Base-by-base conservation (phyloP, 768 basidiomycete genomes). In the Suillus spraguei region DNA sequence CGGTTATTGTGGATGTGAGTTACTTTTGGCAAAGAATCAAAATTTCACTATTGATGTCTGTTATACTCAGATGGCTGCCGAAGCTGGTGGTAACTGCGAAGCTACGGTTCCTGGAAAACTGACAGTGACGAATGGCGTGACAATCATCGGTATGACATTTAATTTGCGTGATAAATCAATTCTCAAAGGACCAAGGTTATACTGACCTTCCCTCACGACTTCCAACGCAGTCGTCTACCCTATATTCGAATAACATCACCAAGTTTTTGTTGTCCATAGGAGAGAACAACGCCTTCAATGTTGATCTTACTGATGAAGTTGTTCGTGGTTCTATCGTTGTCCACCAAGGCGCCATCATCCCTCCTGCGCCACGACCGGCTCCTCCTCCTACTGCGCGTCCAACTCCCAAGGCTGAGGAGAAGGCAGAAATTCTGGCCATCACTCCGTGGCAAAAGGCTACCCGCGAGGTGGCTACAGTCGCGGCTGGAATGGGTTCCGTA, bases 201-300 rank as follows among this genome's bases (percentile, higher is more conserved):
- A 88, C 90, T 55, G 94, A 95, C 75, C 80, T 95, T 56, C 89
- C 93, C 7, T 94, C 92, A n/a, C 85, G 94, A 44, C 78, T 95
- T 41, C 94, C 94, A 17, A 95, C 94, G 0, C 94, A 95, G 70
- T 92, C 92, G 5, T 93, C 91, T 5, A 93, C 92, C 4, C 78
- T 95, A 7, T 95, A 95, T 73, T 95, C 94, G 7, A 95, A 95
- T 76, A 95, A 95, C 70, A 88, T 95, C 66, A 89, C 90, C 42
- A 95, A 95, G 72, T 95, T 95, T 77, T 81, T 95, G 50, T 80
- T 95, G 17, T 94, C 93, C 5, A 84, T 95, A 9, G 87, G 88
- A 35, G 82, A 82, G 44, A 83, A 88, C 50, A 82, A 80, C 52
- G 84, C 79, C 53, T 95, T 87, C 71, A 75, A 74, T 7, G 78